Evolutionary conservation across 2,329 filamentous ascomycete genomes (phyloP), one percentile per base, ranked within the genome.

Genomic region (Aspergillus persii): DNA sequence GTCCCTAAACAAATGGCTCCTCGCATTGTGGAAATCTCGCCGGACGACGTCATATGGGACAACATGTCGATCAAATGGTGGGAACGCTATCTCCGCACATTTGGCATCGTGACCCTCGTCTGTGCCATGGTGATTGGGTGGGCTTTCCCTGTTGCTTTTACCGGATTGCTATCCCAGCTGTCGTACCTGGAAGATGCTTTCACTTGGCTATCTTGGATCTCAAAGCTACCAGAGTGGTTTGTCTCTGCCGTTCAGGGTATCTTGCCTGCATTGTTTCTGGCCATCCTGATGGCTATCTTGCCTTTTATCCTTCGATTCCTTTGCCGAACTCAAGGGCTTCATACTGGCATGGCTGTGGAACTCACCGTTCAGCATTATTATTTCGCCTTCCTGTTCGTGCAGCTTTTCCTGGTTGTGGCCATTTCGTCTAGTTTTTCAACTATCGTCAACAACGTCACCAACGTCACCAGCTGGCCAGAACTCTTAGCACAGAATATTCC

Each of bases 41-140:
- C 95, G 0, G 88, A 89, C 48, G 93, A 98, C 71, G 92, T 99
- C 8, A 84, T 96, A 46, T 99, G 95, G 95, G 91, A 96, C 65
- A 99, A 99, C 71, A 94, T 99, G 88, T 93, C 92, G 0, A 89
- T 97, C 67, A 87, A 84, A 56, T 98, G 95, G 94, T 98, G 93
- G 92, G 88, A 94, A 63, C 85, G 89, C 58, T 96, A 94, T 82
- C 69, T 92, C 31, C 86, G 92, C 30, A 87, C 87, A 2, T 83
- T 80, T 39, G 72, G 89, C 8, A 88, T 94, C 9, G 77, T 91
- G 31, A 75, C 79, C 7, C 67, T 89, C 27, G 88, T 96, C 7
- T 74, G 82, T 39, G 90, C 82, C 5, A 92, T 98, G 83, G 85
- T 96, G 53, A 81, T 97, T 63, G 83, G 95, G 23, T 99, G 93